Conservation (phyloP, 108 stramenopile species). For the Skeletonema grethae region DNA sequence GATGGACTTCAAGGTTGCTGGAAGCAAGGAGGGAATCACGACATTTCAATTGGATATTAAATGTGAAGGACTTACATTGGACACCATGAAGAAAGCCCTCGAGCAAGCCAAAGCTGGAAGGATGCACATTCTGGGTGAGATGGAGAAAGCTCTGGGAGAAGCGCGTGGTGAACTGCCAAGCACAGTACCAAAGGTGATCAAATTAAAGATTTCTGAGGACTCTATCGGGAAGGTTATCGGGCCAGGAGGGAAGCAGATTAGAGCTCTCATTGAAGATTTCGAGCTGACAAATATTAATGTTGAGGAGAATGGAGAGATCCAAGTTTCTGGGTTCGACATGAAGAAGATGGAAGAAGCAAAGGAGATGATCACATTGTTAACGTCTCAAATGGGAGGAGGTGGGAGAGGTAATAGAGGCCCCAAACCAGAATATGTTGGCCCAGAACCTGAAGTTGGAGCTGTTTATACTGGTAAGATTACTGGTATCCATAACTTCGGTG, state of each 20-base stretch:
- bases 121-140: slow-evolving; percentile 75
- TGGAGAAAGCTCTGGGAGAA: slow-evolving; percentile 61
- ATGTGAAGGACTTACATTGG: slow-evolving; percentile 80
- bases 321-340: slow-evolving; percentile 62
- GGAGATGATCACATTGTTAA: slow-evolving; percentile 61
- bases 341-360: slow-evolving; percentile 72
- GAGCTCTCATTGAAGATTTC: slow-evolving; percentile 86
- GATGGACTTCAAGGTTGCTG: slow-evolving; percentile 93
- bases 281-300: slow-evolving; percentile 75
- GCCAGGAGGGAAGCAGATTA: slow-evolving; percentile 84
- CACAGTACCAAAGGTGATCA: slow-evolving; percentile 69
- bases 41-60: slow-evolving; percentile 97
- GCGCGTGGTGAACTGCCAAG: slow-evolving; percentile 58
- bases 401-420: slow-evolving; percentile 56
- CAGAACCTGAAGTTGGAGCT: slow-evolving; percentile 73
- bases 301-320: slow-evolving; percentile 66
- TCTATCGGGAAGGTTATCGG: slow-evolving; percentile 87
- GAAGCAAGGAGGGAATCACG: slow-evolving; percentile 77
- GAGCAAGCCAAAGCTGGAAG: slow-evolving; percentile 79
- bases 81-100: slow-evolving; percentile 82
- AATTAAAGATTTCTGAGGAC: slow-evolving; percentile 62
- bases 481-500: slow-evolving; percentile 83
- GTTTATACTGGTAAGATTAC: slow-evolving; percentile 78
- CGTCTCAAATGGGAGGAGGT: slow-evolving; percentile 45
- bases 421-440: slow-evolving; percentile 64